Base-by-base conservation (phyloP, 306 rosid genomes). In the Inga oerstediana region DNA sequence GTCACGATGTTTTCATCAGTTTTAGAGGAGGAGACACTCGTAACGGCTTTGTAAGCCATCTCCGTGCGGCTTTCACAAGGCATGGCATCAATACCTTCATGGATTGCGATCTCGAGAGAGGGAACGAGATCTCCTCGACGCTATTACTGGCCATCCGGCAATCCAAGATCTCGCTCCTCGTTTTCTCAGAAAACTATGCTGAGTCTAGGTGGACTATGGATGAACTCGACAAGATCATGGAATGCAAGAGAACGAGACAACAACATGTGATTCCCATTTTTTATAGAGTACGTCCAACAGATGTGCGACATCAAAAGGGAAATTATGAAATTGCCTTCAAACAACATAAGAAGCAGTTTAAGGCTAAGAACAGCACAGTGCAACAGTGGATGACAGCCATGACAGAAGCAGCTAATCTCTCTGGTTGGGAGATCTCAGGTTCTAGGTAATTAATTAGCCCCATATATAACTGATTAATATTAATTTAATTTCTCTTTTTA, bases 221-320 rank as follows among this genome's bases (percentile, higher is more conserved):
- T n/a, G 37, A 75, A 27, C 69, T 75, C 0, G 37, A 15, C 3
- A 56, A 75, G 10, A 82, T 85, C 58, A 71, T 85, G 30, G 88
- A 85, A 0, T 82, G 86, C 43, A 86, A 35, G 7, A 85, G 34
- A 8, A 35, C 30, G 0, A 79, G 37, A 8, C 56, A 59, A 0
- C 88, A 86, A 32, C 51, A 68, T 20, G 80, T 86, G 3, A 27
- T 86, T 8, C 88, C 88, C 1, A n/a, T 86, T 10, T 86, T 86
- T 56, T 86, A 86, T 61, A 69, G 67, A 16, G n/a, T 75, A 0
- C 70, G 75, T 24, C 86, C 86, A 3, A 56, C 83, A 1, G n/a
- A 35, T 39, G 84, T 86, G 2, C 10, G 88, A 10, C 35, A 86
- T 14, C 88, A 86, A n/a, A 78, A 69, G 0, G 83, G 83, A 10